Percentiles rank a stretch among this genome's conserved stretches.
phyloP scores from a whole-genome alignment of 192 early-diverging fungal species.

The Blastocladiella britannica region DNA sequence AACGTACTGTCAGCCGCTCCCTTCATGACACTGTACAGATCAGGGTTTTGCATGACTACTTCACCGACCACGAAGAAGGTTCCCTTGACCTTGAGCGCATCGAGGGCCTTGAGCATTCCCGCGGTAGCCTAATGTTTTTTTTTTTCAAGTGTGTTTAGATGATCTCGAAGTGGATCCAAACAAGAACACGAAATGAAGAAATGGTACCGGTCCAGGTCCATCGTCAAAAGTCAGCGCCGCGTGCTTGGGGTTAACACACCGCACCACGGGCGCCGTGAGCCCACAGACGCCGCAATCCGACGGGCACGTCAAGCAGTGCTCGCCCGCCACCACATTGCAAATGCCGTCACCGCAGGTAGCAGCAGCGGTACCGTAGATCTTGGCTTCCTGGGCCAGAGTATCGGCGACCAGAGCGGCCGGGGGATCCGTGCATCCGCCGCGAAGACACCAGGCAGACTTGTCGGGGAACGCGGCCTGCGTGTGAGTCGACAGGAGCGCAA shows the following conservation, averaged over 20 bases:
- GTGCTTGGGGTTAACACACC: background rate
- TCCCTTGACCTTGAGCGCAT: background rate
- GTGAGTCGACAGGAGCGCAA: too few species aligned
- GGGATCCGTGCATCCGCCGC: background rate
- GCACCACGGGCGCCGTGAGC: background rate
- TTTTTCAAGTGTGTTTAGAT: too few species aligned
- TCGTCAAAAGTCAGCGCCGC: background rate
- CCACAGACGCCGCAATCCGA: background rate
- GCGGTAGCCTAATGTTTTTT: too few species aligned
- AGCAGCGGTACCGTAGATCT: background rate
- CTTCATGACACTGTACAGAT: background rate
- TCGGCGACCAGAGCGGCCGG: background rate
- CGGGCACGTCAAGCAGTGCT: background rate
- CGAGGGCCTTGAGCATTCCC: background rate
- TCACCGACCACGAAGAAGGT: background rate
- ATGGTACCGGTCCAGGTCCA: background rate
- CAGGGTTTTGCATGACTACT: background rate
- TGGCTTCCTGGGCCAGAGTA: background rate
- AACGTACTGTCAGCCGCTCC: background rate
- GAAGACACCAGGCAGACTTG: background rate
- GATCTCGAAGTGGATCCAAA: too few species aligned
- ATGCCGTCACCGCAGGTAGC: background rate
- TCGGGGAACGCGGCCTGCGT: too few species aligned
- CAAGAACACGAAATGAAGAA: too few species aligned
- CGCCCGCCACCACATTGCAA: background rate